These are phyloP conservation scores for Moesziomyces sp. DNA, from an alignment of 1,284 basidiomycete genomes.

Conservation along the genomic window DNA sequence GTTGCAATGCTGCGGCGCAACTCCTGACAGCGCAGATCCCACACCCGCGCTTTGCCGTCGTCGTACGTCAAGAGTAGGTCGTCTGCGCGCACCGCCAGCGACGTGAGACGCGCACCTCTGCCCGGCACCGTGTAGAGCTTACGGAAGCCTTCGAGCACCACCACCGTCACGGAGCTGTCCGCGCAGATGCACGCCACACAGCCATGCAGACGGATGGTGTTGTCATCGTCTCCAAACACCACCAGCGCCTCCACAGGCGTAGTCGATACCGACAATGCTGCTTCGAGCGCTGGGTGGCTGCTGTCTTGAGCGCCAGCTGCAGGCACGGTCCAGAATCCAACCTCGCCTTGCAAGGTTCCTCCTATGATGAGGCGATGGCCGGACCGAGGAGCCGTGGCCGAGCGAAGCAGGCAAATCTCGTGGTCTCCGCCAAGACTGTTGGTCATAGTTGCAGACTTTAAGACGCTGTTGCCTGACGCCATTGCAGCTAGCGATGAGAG, in stretches of 20 bases:
- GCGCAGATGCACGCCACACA: constrained; percentile 79
- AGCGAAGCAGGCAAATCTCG: constrained; percentile 36
- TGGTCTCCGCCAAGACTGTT: constrained; percentile 22
- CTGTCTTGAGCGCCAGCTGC: not conserved
- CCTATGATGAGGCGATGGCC: constrained; percentile 45
- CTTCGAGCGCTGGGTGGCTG: constrained; percentile 72
- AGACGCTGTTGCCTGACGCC: not conserved
- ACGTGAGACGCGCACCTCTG: constrained; percentile 72
- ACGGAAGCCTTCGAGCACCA: constrained; percentile 76
- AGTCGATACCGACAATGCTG: constrained; percentile 78
- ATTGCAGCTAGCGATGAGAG: constrained; percentile 18
- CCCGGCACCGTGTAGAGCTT: constrained; percentile 84
- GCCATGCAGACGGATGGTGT: constrained; percentile 75
- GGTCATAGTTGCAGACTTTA: not conserved
- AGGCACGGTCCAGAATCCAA: constrained; percentile 66
- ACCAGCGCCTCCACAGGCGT: constrained; percentile 75
- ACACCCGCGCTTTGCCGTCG: constrained; percentile 81
- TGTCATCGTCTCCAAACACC: constrained; percentile 71
- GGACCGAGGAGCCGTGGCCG: constrained; percentile 38
- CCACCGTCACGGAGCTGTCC: constrained; percentile 83
- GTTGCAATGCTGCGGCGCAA: constrained; percentile 83
- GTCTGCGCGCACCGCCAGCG: constrained; percentile 76
- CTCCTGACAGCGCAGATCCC: constrained; percentile 86
- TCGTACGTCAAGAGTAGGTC: constrained; percentile 82
- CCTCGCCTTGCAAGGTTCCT: constrained; percentile 51